Evolutionary conservation across 192 early-diverging fungal genomes (phyloP), one percentile per base, ranked within the genome.

Genomic region (Coemansia sp.): DNA sequence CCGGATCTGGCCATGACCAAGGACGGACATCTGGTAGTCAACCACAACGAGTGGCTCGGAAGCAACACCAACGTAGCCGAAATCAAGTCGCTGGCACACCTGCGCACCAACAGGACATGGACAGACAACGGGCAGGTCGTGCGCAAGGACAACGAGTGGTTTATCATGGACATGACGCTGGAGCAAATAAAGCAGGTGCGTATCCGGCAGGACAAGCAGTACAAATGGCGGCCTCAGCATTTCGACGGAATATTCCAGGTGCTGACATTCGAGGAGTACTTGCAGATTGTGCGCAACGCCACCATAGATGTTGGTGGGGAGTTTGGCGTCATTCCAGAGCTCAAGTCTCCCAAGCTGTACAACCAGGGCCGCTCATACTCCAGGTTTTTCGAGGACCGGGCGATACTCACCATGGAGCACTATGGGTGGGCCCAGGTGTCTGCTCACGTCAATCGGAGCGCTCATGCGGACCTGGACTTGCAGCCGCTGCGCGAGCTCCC

Each of bases 41-140:
- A 69, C 50, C 77, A 79, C 62, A 73, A 79, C 71, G 77, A 79
- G 38, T 79, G 61, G 61, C 57, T 79, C 0, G 60, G 77, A 41
- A 55, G 53, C 6, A 63, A 35, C 50, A 79, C 77, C 41, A 63
- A 79, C 26, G 55, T 73, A 2, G 61, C 61, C 0, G 11, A 23
- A 0, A 66, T 73, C 21, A 42, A 62, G 0, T 45, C 55, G 44
- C 57, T 79, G 5, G 55, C 70, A 0, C 42, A 73, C n/a, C 11
- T 69, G 37, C 50, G 50, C 2, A 42, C 53, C 15, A 79, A 57
- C 55, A 63, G 53, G 15, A 65, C 70, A 31, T 79, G 77, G 77
- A 12, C 33, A 7, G 51, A 65, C 40, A 55, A 41, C 13, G 61
- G 57, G 3, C 40, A 31, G 15, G 3, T 9, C 0, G 23, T 50